Conservation (phyloP, 768 basidiomycete species). For the Saitozyma podzolica region DNA sequence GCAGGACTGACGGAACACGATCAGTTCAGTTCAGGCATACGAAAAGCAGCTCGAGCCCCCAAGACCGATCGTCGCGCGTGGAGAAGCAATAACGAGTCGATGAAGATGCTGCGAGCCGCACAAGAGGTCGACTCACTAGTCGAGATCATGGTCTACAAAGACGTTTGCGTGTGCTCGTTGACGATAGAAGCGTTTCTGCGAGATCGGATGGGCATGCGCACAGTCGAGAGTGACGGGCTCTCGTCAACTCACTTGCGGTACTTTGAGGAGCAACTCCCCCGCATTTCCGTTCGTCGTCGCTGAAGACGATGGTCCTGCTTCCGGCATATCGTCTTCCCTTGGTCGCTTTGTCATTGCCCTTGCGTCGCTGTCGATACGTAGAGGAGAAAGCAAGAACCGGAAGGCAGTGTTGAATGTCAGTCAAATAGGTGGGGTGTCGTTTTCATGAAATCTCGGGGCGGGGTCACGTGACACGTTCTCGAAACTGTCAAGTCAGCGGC, state of each 20-base stretch:
- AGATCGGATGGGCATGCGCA: background rate
- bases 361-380: background rate
- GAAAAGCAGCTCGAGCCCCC: background rate
- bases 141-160: slow-evolving; percentile 66
- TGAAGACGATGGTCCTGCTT: slow-evolving; percentile 19
- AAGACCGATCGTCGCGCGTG: background rate
- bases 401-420: background rate
- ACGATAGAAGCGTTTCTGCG: slow-evolving; percentile 57
- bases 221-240: background rate
- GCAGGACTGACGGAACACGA: slow-evolving; percentile 57
- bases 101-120: background rate
- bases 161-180: slow-evolving; percentile 60
- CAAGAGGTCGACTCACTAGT: slow-evolving; percentile 60
- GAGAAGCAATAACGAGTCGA: background rate
- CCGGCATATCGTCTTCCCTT: slow-evolving; percentile 13
- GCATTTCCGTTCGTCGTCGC: background rate
- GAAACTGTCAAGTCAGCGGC: background rate
- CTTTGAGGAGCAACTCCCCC: slow-evolving; percentile 17
- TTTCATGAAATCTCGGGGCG: background rate
- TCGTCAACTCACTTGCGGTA: slow-evolving; percentile 33
- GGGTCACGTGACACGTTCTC: background rate
- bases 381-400: background rate
- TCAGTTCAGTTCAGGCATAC: background rate
- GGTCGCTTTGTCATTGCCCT: slow-evolving; percentile 21
- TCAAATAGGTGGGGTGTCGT: background rate